These are phyloP conservation scores for Pulveroboletus sp. DNA, from an alignment of 768 basidiomycete genomes.

Conservation along the genomic window DNA sequence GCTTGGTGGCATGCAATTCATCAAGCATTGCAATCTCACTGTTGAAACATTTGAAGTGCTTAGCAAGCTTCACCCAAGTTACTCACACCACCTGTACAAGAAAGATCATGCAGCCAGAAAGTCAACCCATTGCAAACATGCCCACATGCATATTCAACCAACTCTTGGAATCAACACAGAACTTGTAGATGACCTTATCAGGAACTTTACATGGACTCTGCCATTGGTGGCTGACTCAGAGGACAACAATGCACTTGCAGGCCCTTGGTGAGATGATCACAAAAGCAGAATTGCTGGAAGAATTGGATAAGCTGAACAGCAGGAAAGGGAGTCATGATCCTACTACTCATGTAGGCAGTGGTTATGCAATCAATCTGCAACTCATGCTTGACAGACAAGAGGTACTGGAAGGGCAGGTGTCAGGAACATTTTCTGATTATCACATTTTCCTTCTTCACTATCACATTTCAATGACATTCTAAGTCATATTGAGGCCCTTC, in stretches of 20 bases:
- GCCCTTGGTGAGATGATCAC: not conserved
- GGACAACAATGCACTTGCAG: not conserved
- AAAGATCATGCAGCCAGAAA: not conserved
- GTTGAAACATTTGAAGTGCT: too few species aligned
- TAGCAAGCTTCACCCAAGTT: too few species aligned
- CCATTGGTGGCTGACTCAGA: not conserved
- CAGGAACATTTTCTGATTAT: too few species aligned
- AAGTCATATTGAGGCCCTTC: too few species aligned
- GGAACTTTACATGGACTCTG: not conserved
- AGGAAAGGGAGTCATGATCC: too few species aligned
- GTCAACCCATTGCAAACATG: not conserved
- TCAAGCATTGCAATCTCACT: too few species aligned
- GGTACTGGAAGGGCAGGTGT: not conserved
- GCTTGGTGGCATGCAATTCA: not conserved
- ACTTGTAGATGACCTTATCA: not conserved
- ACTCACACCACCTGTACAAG: too few species aligned
- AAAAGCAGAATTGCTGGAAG: not conserved
- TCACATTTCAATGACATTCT: too few species aligned
- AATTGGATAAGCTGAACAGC: too few species aligned
- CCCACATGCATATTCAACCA: not conserved
- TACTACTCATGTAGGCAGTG: too few species aligned
- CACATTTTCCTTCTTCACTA: too few species aligned
- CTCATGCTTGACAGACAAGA: not conserved
- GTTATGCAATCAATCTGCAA: too few species aligned
- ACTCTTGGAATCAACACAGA: not conserved